Conservation (phyloP, 495 filamentous ascomycete genomes). For the Lasiosphaeria hispida region DNA sequence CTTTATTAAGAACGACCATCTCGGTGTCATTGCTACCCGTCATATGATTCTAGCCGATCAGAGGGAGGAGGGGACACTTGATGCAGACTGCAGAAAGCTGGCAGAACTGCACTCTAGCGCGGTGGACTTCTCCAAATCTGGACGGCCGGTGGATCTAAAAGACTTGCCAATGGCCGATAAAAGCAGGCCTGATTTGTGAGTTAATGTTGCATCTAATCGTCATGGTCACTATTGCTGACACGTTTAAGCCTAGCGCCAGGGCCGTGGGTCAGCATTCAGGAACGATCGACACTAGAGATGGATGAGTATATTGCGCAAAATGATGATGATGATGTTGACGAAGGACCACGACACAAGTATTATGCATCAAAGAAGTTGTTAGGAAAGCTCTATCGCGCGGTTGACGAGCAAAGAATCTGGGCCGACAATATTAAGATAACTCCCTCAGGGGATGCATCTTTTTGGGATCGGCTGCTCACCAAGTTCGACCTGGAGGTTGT, state of each 20-base stretch:
- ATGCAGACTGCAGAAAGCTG: constrained; percentile 58
- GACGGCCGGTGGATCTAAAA: constrained; percentile 57
- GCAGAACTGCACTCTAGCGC: constrained; percentile 72
- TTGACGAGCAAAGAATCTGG: constrained; percentile 72
- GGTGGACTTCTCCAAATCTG: constrained; percentile 82
- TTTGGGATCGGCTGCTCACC: constrained; percentile 47
- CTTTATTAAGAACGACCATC: constrained; percentile 74
- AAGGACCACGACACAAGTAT: constrained; percentile 49
- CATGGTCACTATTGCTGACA: constrained; percentile 3
- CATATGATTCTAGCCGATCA: constrained; percentile 71
- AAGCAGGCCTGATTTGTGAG: constrained; percentile 45
- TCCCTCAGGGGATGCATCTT: constrained; percentile 15
- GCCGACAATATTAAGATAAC: constrained; percentile 46
- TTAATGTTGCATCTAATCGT: neutral
- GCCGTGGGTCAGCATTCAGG: constrained; percentile 54
- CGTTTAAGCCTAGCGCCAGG: constrained; percentile 55
- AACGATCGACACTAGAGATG: constrained; percentile 43
- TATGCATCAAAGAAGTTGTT: constrained; percentile 69
- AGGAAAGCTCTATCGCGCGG: constrained; percentile 67
- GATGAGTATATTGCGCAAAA: constrained; percentile 33
- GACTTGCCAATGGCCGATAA: constrained; percentile 25
- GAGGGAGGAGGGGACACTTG: constrained; percentile 49
- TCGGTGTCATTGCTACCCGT: constrained; percentile 65
- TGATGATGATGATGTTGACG: constrained; percentile 50
- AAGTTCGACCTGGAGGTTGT: constrained; percentile 37